A percentile compares a stretch with the other conserved stretches of the same genome.
Evolutionary conservation across 768 basidiomycete genomes (phyloP).

Genomic region (Mycena metata): DNA sequence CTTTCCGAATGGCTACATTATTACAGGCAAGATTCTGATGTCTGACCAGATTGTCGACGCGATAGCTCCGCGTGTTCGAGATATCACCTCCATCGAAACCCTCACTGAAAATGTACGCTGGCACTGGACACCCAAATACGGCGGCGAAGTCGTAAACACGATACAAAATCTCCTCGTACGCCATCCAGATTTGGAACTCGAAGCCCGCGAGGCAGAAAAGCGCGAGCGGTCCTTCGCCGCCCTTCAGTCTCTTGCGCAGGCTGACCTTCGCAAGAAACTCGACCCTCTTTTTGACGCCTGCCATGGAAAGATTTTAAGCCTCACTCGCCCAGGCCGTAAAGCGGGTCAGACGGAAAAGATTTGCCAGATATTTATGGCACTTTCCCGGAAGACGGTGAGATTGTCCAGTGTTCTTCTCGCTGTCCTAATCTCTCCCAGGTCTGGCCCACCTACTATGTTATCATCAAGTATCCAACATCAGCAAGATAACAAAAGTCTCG

Average conservation of each 20-base stretch:
- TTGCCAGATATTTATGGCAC: constrained; percentile 22
- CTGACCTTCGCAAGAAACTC: constrained; percentile 5
- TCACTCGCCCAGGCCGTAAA: neutral
- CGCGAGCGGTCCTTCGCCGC: neutral
- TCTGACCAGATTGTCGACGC: constrained; percentile 10
- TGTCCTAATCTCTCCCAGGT: neutral
- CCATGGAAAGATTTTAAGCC: neutral
- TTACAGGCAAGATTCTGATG: constrained; percentile 18
- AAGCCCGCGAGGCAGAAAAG: constrained; percentile 2
- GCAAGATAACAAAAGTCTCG: too few relatives aligned
- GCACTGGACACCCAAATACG: constrained; percentile 16
- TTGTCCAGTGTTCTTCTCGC: neutral
- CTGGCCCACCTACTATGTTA: constrained; percentile 13
- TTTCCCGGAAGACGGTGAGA: constrained; percentile 9
- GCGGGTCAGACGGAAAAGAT: neutral
- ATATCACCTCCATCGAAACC: constrained; percentile 16
- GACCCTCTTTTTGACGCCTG: neutral
- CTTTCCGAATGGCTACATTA: constrained; percentile 15
- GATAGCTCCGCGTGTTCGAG: constrained; percentile 6
- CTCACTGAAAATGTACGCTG: constrained; percentile 21
- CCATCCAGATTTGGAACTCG: constrained; percentile 10
- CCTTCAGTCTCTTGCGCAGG: neutral
- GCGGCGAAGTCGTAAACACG: constrained; percentile 13
- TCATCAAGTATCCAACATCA: constrained; percentile 13
- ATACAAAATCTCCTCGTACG: constrained; percentile 6